Percentiles rank a stretch among this genome's conserved stretches.
Evolutionary conservation across 257 asterid genomes (phyloP).

Genomic region (Rauvolfia tetraphylla): DNA sequence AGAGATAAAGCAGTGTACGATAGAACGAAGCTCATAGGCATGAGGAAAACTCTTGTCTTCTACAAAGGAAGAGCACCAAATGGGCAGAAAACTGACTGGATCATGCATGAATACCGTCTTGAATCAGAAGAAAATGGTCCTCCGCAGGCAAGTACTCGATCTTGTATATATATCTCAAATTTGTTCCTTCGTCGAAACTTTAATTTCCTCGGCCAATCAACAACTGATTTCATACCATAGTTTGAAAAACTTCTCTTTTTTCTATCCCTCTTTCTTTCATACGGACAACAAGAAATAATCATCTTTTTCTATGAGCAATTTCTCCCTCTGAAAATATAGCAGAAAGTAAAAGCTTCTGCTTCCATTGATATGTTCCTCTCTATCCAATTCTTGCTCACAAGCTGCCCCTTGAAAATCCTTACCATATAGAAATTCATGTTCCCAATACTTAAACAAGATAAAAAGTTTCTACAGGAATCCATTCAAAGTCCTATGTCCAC

Average conservation of each 20-base stretch:
- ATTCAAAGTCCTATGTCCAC: neutral
- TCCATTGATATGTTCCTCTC: neutral
- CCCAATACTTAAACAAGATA: neutral
- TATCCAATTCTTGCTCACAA: neutral
- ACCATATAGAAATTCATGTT: no score
- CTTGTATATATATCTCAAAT: no score
- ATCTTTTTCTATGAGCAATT: neutral
- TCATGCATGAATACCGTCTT: slow-evolving; percentile 71
- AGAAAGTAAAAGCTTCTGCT: neutral
- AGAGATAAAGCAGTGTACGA: slow-evolving; percentile 61
- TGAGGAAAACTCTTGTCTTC: slow-evolving; percentile 76
- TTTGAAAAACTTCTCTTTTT: neutral
- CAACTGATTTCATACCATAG: neutral
- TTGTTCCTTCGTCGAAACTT: neutral
- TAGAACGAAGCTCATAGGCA: slow-evolving; percentile 50
- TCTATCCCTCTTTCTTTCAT: no score
- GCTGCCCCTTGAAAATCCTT: neutral
- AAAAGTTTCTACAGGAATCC: neutral
- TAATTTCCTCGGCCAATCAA: neutral
- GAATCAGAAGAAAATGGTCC: slow-evolving; percentile 57
- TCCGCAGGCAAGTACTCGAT: slow-evolving; percentile 55
- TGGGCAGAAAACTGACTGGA: slow-evolving; percentile 70
- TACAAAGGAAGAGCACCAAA: slow-evolving; percentile 74
- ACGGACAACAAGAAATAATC: no score
- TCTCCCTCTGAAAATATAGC: neutral